These are phyloP conservation scores for Coniferiporia sulphurascens DNA, from an alignment of 1,284 basidiomycete species.

Conservation along the genomic window DNA sequence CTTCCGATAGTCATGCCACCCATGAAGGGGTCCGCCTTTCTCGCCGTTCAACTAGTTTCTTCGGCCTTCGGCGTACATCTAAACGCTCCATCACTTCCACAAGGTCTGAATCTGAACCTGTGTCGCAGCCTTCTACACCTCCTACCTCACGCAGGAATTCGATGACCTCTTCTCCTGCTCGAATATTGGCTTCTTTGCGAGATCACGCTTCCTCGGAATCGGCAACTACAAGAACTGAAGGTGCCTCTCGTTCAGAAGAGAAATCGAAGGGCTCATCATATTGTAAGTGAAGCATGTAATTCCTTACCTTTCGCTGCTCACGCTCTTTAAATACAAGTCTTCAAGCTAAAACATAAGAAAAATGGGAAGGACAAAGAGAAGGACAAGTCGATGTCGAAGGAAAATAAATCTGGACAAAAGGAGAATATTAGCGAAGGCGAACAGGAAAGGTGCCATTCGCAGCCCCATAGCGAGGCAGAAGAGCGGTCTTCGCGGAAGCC, in stretches of 20 bases:
- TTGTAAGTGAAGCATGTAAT: neutral
- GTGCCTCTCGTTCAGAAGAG: neutral
- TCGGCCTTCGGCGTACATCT: neutral
- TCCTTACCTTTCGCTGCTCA: neutral
- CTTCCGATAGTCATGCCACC: neutral
- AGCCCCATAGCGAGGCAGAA: neutral
- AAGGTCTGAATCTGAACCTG: neutral
- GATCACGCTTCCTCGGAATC: neutral
- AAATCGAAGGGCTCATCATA: neutral
- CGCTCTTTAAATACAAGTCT: neutral
- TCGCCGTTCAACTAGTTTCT: slow-evolving; percentile 3
- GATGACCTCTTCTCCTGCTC: neutral
- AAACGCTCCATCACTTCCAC: neutral
- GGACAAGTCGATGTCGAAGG: neutral
- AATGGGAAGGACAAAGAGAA: neutral
- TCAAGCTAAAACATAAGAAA: neutral
- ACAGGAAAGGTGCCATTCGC: neutral
- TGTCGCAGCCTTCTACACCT: neutral
- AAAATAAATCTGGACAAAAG: neutral
- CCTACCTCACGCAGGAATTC: neutral
- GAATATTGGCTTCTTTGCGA: neutral
- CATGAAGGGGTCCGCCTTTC: neutral
- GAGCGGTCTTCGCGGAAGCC: neutral
- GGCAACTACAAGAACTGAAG: neutral
- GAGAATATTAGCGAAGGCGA: neutral